Conservation (phyloP, 768 basidiomycete species). For the Boletales sp. region DNA sequence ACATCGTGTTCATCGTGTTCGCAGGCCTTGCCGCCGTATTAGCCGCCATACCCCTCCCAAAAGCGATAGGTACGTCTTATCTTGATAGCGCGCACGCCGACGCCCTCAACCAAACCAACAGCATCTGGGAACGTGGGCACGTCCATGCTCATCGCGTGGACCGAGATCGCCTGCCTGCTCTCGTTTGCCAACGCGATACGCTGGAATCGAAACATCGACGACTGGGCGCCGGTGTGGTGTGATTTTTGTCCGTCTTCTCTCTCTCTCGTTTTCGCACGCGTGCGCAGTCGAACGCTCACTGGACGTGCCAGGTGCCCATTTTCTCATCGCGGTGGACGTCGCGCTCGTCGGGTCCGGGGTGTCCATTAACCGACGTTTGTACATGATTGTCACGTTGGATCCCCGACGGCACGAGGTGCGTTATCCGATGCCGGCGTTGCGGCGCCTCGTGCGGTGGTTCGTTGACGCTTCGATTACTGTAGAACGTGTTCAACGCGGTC, state of each 20-base stretch:
- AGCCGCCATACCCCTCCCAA: conserved; percentile 44
- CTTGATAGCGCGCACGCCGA: not conserved
- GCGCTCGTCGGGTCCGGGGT: conserved; percentile 39
- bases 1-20: conserved; percentile 25
- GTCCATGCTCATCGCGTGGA: conserved; percentile 33
- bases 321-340: conserved; percentile 31
- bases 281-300: no score
- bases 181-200: conserved; percentile 34
- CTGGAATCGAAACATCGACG: conserved; percentile 32
- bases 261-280: not conserved
- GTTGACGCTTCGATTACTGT: no score
- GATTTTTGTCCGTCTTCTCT: conserved; percentile 46
- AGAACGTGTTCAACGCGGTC: conserved; percentile 20
- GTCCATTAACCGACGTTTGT: conserved; percentile 49
- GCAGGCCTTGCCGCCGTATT: conserved; percentile 40
- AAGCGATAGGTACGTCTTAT: conserved; percentile 47
- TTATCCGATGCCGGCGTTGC: no score
- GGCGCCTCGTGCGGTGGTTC: no score
- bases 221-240: conserved; percentile 46
- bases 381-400: conserved; percentile 37
- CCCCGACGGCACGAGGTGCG: conserved; percentile 9
- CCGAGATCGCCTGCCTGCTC: conserved; percentile 20
- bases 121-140: conserved; percentile 31
- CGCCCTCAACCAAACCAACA: not conserved
- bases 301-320: conserved; percentile 19